phyloP scores from a whole-genome alignment of 208 protist species.

The Trypanosoma brucei region DNA sequence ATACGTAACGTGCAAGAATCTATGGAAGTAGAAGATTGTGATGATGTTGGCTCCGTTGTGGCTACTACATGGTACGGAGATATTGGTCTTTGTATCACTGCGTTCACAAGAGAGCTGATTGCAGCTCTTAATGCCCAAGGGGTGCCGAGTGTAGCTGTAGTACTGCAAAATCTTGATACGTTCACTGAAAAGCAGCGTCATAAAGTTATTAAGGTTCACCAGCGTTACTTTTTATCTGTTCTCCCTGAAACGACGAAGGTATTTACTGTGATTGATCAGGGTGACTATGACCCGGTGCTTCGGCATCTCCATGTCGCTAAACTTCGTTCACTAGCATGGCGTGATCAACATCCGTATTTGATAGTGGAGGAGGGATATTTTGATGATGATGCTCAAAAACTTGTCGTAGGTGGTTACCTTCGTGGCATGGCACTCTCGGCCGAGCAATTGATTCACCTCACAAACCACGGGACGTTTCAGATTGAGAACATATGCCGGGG shows the following conservation, averaged over 20 bases:
- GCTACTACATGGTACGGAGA: constrained; percentile 84
- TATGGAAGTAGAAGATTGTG: constrained; percentile 6
- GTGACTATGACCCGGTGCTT: constrained; percentile 42
- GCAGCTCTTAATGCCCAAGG: constrained; percentile 74
- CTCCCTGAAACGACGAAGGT: constrained; percentile 74
- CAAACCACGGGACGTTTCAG: constrained; percentile 87
- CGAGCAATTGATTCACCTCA: constrained; percentile 78
- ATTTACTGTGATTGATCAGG: constrained; percentile 35
- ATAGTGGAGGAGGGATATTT: constrained; percentile 55
- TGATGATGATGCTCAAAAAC: constrained; percentile 33
- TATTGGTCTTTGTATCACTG: constrained; percentile 81
- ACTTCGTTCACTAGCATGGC: constrained; percentile 66
- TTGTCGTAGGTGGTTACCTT: constrained; percentile 65
- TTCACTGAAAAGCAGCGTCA: constrained; percentile 66
- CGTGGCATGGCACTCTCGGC: constrained; percentile 72
- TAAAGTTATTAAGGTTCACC: constrained; percentile 79
- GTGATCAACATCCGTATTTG: constrained; percentile 84
- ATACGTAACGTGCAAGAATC: constrained; percentile 63
- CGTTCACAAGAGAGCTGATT: constrained; percentile 79
- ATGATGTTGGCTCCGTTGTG: constrained; percentile 26
- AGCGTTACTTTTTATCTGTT: constrained; percentile 82
- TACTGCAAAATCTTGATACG: constrained; percentile 77
- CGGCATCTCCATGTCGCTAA: constrained; percentile 72
- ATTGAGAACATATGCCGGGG: constrained; percentile 43
- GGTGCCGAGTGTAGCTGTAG: constrained; percentile 57